Evolutionary conservation across 768 basidiomycete species (phyloP), one percentile per base, ranked within the genome.

Genomic region (Porpolomopsis calyptriformis): DNA sequence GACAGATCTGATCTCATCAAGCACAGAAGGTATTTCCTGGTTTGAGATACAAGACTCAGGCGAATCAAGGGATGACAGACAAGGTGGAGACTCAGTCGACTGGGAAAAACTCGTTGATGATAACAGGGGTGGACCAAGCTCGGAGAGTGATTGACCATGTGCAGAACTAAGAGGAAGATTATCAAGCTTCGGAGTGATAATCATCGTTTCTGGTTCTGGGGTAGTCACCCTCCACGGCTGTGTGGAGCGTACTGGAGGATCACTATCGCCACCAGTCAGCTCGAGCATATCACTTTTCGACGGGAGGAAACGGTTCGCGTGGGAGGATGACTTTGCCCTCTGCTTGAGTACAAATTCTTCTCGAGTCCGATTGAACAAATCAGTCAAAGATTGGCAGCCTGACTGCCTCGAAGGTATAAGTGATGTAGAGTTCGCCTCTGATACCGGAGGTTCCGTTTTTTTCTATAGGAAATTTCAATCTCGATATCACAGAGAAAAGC

Each of bases 361-460:
- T 16, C 40, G 38, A 24, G 39, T 24, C 16, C 25, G 37, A 23
- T 47, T 47, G 22, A 47, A 39, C 8, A 40, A 37, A 22, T 47
- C 46, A 14, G 24, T 41, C 38, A 47, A 12, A 9, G 46, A 22
- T 33, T 31, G 22, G 29, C 18, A 10, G 18, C 1, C 25, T 4
- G 46, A 23, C 20, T 14, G 11, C 4, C n/a, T 22, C 2, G 45
- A 29, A 14, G 10, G 20, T 16, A 34, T 24, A 12, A 9, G n/a
- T n/a, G 45, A 22, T 2, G 36, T 4, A 18, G 19, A 6, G 4
- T 6, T 16, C 29, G 6, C 41, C 4, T 45, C 8, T 19, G 5
- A 7, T 20, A 24, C 7, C 18, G 29, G 19, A 10, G 31, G 23
- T 24, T 2, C 5, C n/a, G n/a, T n/a, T 14, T 23, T 24, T 2